Evolutionary conservation across 2,329 filamentous ascomycete genomes (phyloP), one percentile per base, ranked within the genome.

Genomic region (Lasiodiplodia theobromae): DNA sequence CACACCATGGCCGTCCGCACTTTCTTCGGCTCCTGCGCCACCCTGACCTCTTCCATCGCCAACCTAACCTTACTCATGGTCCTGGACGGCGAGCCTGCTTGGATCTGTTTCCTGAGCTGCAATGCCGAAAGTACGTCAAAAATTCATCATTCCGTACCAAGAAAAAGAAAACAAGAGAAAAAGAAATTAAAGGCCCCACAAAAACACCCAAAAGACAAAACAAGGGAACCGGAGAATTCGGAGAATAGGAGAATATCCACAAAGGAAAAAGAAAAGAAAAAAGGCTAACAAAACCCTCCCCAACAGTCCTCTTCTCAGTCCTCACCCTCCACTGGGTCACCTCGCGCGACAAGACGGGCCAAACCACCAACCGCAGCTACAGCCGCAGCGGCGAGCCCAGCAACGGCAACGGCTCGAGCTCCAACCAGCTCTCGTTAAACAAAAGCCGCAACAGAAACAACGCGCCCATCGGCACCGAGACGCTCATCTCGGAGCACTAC

Each of bases 61-160:
- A 67, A 67, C 12, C 37, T 57, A n/a, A 51, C 44, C 16, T 10
- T 67, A 6, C 52, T 67, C 23, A 38, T 60, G 53, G 38, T 38
- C 18, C 65, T 67, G 12, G 44, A 58, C 12, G 65, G 65, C 38
- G 65, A 67, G 28, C 52, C 65, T 23, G 65, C 52, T 8, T 67
- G 65, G 65, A 28, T 67, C 23, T 67, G 65, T 40, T 60, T 67
- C 40, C 18, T 67, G 37, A 38, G 18, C 11, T 67, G 65, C 65
- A 67, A 67, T 16, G 38, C 14, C 12, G 65, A 67, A 11, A 60
- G 64, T 67, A 47, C 11, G 53, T 23, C 14, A 21, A 12, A 2
- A 28, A 6, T 28, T 28, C 31, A n/a, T 21, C 40, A 11, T 37
- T 18, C 53, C 31, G 3, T 18, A 14, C 14, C 11, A n/a, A 21